Evolutionary conservation across 2,329 filamentous ascomycete species (phyloP), one percentile per base, ranked within the genome.

Genomic region (Raffaelea deltoideospora): DNA sequence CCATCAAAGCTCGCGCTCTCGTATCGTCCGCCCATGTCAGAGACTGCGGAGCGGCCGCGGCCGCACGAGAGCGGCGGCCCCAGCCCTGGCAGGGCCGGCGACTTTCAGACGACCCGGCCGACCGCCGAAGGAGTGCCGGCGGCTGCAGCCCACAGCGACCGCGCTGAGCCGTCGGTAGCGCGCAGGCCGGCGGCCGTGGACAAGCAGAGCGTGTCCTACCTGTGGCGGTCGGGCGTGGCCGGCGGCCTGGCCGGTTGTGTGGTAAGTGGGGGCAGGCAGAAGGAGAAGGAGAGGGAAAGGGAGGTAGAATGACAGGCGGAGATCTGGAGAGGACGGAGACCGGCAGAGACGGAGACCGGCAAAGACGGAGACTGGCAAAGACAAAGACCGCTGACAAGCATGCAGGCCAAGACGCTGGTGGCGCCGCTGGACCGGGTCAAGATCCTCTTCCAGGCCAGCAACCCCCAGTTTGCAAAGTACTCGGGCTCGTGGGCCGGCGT

Each of bases 401-500:
- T 22, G 18, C 48, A 94, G 86, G 90, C 82, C 43, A 98, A 98
- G 67, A 95, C 88, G 0, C 67, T 93, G 7, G 92, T 98, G 27
- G 90, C 86, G 19, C 90, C 90, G 19, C 80, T 98, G 45, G 90
- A 98, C 60, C 79, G 90, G 46, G 90, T 98, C 51, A 98, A 98
- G 61, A 98, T 98, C 52, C 79, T 98, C 30, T 96, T 98, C 61
- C 90, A 98, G 57, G 81, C 90, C 36, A 85, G 81, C 51, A 95
- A 90, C 51, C 90, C 90, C 3, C 79, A 90, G 47, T 98, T 94
- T 54, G 72, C 80, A 37, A 94, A 93, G 60, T 98, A 96, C 54
- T 76, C 84, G 1, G 83, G 86, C 29, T 86, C 80, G 30, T 95
- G 87, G 81, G 71, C 73, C 38, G 90, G 90, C 34, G 76, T 93